Evolutionary conservation across 176 grass and related monocot genomes (phyloP).

Genomic region (Avena eriantha): DNA sequence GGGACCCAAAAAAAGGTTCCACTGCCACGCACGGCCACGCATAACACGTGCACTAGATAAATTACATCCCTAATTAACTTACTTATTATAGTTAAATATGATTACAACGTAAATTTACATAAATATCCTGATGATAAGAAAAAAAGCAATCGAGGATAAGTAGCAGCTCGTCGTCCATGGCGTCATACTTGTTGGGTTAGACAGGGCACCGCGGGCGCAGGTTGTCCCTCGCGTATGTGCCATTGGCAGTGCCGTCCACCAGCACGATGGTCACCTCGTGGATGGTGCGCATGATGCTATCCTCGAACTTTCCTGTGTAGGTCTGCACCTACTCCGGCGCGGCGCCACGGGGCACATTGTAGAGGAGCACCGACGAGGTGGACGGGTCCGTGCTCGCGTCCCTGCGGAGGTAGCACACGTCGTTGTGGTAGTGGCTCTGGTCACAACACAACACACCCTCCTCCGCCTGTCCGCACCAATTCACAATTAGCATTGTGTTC

Average conservation of each 20-base stretch:
- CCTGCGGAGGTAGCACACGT: slow-evolving; percentile 89
- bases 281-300: slow-evolving; percentile 73
- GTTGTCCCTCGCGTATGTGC: slow-evolving; percentile 25
- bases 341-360: slow-evolving; percentile 45
- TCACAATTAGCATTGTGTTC: slow-evolving; percentile 4
- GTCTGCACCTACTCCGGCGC: slow-evolving; percentile 66
- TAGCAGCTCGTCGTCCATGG: too few species aligned
- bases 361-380: slow-evolving; percentile 68
- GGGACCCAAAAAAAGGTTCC: too few species aligned
- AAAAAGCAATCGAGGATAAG: too few species aligned
- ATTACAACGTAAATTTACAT: too few species aligned
- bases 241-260: neutral
- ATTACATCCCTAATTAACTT: too few species aligned
- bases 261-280: slow-evolving; percentile 73
- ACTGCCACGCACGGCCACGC: too few species aligned
- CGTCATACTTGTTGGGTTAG: too few species aligned
- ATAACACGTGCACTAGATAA: too few species aligned
- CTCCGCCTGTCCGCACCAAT: slow-evolving; percentile 3
- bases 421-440: slow-evolving; percentile 83
- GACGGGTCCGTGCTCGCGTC: slow-evolving; percentile 82
- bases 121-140: too few species aligned
- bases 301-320: slow-evolving; percentile 96
- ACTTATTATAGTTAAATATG: too few species aligned
- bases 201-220: slow-evolving; percentile 37
- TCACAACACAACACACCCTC: slow-evolving; percentile 80